Evolutionary conservation across 768 basidiomycete genomes (phyloP).

Genomic region (Phanerodontia chrysosporium): DNA sequence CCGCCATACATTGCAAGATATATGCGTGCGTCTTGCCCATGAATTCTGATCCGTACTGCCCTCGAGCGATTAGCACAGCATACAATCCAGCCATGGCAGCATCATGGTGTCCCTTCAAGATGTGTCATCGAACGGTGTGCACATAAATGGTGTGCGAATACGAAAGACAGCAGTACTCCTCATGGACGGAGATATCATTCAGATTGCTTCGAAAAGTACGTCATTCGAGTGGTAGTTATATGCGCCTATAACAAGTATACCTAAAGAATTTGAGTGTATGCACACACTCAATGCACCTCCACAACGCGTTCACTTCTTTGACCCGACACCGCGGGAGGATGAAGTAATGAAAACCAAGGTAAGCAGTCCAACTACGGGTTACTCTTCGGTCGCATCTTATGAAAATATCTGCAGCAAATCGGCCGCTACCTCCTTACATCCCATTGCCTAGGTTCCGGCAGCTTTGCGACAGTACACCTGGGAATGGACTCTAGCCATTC

Average conservation of each 20-base stretch:
- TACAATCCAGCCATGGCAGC: conserved; percentile 66
- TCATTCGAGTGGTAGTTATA: neutral
- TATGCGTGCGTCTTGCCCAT: conserved; percentile 56
- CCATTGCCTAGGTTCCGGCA: conserved; percentile 75
- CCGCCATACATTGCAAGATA: conserved; percentile 70
- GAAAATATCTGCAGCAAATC: conserved; percentile 40
- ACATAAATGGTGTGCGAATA: conserved; percentile 66
- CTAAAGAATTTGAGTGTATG: conserved; percentile 63
- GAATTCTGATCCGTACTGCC: neutral
- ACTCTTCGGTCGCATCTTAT: neutral
- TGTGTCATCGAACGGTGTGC: conserved; percentile 69
- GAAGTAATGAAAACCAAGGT: conserved; percentile 48
- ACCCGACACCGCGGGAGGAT: conserved; percentile 55
- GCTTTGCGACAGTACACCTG: conserved; percentile 79
- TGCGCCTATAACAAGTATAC: neutral
- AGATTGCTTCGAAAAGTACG: conserved; percentile 61
- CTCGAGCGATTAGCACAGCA: conserved; percentile 34
- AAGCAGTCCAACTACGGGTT: too few relatives aligned
- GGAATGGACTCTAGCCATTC: conserved; percentile 52
- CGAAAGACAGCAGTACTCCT: conserved; percentile 65
- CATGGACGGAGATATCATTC: conserved; percentile 70
- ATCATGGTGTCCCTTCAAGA: conserved; percentile 81
- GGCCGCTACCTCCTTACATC: conserved; percentile 72
- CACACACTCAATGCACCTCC: conserved; percentile 50
- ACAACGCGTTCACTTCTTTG: conserved; percentile 53